These are phyloP conservation scores for Diaporthe citri DNA, from an alignment of 2,329 filamentous ascomycete genomes.

Conservation along the genomic window DNA sequence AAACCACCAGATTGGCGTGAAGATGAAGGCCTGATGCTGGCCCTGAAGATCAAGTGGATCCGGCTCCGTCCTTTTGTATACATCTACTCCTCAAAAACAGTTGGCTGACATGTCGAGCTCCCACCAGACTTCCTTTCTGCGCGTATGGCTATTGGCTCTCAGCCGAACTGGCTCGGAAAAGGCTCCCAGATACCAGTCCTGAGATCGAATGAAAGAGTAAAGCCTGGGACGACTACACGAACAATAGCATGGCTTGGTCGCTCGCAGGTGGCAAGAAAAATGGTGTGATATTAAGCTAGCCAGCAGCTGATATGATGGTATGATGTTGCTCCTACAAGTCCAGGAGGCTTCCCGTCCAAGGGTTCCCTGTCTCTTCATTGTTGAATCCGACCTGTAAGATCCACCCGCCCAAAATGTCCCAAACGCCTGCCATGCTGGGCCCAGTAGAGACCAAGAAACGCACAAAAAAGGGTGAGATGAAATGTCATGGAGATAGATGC, in stretches of 20 bases:
- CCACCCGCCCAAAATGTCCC: background rate
- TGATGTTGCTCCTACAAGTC: background rate
- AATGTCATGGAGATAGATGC: too few relatives aligned
- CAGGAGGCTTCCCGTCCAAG: background rate
- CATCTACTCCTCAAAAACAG: background rate
- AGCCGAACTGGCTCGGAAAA: background rate
- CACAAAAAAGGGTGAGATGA: background rate
- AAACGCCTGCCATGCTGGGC: slow-evolving; percentile 21
- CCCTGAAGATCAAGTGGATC: background rate
- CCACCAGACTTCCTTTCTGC: background rate
- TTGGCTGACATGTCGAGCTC: background rate
- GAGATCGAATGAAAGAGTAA: background rate
- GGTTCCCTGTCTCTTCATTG: background rate
- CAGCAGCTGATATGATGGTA: background rate
- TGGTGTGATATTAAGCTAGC: background rate
- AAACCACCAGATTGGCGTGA: too few relatives aligned
- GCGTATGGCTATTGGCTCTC: background rate
- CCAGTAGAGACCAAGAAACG: background rate
- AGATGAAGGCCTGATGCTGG: background rate
- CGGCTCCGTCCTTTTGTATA: too few relatives aligned
- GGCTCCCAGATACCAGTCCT: background rate
- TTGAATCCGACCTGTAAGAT: background rate
- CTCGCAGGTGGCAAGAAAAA: background rate
- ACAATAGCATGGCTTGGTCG: background rate
- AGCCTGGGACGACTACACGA: too few relatives aligned